Base-by-base conservation (phyloP, 2,329 filamentous ascomycete genomes). In the Septoria linicola region DNA sequence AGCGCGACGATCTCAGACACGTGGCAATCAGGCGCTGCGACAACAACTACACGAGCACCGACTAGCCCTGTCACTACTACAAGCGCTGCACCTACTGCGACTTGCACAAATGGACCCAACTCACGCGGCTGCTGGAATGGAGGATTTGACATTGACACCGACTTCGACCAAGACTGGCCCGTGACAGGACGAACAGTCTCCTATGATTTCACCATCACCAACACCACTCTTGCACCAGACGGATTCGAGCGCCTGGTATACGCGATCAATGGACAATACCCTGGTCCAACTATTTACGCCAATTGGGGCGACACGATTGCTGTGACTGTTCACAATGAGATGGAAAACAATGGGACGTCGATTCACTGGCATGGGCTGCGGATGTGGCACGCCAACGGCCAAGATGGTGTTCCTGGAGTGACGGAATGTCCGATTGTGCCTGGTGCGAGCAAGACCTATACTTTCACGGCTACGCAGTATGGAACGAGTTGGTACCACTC, bases 311-410 rank as follows among this genome's bases (percentile, higher is more conserved):
- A 67, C 44, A 62, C 52, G 20, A 62, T 66, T 72, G 78, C 59
- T 78, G 81, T 64, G 79, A 82, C 8, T 70, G 75, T 85, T 5
- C 77, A 70, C 27, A 86, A 84, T 63, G 59, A 71, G 40, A 46
- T 75, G 68, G 68, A 69, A 7, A 63, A 74, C 54, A 85, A 85
- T 54, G 81, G 81, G 25, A 84, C 81, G 6, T 74, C 74, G 7
- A 78, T 85, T 14, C 83, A 86, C 62, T 85, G 76, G 69, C 82
- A 86, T 59, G 83, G 81, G 17, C 70, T 86, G 27, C 76, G 79
- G 5, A 80, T 85, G 61, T 71, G 76, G 53, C 70, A 75, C 60
- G 79, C 73, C 41, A 80, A 78, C 58, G 70, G 76, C 47, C 72
- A 79, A 44, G 82, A 85, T 57, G 83, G 83, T 47, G 80, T 83